Conservation (phyloP, 768 basidiomycete species). For the Suillus fuscotomentosus region DNA sequence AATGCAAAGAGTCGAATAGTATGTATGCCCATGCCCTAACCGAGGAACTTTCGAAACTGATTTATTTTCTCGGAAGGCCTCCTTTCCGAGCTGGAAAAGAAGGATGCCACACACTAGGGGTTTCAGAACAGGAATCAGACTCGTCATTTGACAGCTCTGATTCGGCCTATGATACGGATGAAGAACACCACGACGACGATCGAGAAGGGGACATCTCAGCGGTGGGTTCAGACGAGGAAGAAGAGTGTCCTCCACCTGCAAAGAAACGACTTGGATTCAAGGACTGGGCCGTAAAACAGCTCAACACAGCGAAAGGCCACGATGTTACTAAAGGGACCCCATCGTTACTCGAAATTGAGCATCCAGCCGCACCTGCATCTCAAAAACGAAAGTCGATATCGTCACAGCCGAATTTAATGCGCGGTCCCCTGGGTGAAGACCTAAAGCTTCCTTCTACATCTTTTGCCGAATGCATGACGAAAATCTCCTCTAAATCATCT, state of each 20-base stretch:
- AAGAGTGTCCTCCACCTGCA: conserved; percentile 22
- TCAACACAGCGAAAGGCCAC: conserved; percentile 49
- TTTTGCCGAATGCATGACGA: conserved; percentile 48
- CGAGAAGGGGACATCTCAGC: conserved; percentile 14
- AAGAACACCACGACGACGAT: conserved; percentile 20
- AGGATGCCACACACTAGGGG: conserved; percentile 26
- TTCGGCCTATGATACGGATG: conserved; percentile 57
- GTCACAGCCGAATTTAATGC: conserved; percentile 36
- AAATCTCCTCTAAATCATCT: conserved; percentile 6
- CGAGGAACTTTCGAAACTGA: conserved; percentile 7
- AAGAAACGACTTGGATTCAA: conserved; percentile 69
- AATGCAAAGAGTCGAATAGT: conserved; percentile 48
- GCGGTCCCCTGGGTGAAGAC: conserved; percentile 81
- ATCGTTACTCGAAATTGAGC: conserved; percentile 7
- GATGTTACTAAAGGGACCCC: conserved; percentile 24
- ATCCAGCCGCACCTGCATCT: conserved; percentile 12
- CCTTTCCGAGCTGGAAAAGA: conserved; percentile 53
- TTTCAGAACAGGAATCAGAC: conserved; percentile 41
- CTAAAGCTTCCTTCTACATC: conserved; percentile 64
- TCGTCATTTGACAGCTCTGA: conserved; percentile 79
- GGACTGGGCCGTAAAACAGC: conserved; percentile 84
- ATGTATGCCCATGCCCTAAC: conserved; percentile 12
- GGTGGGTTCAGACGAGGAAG: conserved; percentile 17
- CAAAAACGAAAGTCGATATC: conserved; percentile 50
- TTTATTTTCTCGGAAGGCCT: conserved; percentile 25